Percentiles rank a stretch among this genome's conserved stretches.
Conservation (phyloP, 768 basidiomycete species). For the Hortiboletus campestris region DNA sequence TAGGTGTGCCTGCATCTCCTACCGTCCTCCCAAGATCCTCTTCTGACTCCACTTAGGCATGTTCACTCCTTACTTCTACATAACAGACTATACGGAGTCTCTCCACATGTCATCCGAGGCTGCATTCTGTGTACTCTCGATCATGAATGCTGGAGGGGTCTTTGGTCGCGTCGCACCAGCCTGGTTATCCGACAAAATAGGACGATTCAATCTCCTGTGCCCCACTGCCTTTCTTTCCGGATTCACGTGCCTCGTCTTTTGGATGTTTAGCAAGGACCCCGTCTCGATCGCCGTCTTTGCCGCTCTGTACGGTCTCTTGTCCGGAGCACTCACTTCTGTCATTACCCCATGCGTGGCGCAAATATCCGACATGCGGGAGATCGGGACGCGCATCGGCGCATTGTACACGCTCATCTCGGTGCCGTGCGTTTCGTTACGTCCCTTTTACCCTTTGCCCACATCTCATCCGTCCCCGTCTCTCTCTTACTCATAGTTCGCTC, state of each 20-base stretch:
- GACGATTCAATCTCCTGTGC: slow-evolving; percentile 64
- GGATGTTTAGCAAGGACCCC: slow-evolving; percentile 48
- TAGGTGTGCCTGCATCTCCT: slow-evolving; percentile 43
- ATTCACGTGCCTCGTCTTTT: slow-evolving; percentile 54
- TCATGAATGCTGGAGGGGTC: slow-evolving; percentile 68
- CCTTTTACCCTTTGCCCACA: background rate
- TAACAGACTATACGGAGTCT: slow-evolving; percentile 55
- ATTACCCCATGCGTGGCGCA: slow-evolving; percentile 67
- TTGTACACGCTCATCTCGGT: slow-evolving; percentile 65
- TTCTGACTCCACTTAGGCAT: slow-evolving; percentile 43
- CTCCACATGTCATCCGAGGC: slow-evolving; percentile 35
- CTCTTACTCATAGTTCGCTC: slow-evolving; percentile 44
- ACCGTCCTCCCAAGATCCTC: background rate
- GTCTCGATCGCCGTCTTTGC: slow-evolving; percentile 50
- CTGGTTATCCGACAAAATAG: slow-evolving; percentile 60
- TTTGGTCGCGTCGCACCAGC: slow-evolving; percentile 65
- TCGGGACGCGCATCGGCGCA: slow-evolving; percentile 63
- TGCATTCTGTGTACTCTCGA: slow-evolving; percentile 57
- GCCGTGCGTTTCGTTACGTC: slow-evolving; percentile 53
- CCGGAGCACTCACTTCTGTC: slow-evolving; percentile 67
- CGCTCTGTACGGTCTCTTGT: slow-evolving; percentile 58
- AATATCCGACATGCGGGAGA: slow-evolving; percentile 56
- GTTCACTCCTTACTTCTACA: slow-evolving; percentile 72
- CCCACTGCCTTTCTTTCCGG: slow-evolving; percentile 65
- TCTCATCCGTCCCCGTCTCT: background rate